Evolutionary conservation across 75 land plant genomes (phyloP).

Genomic region (Larix kaempferi): DNA sequence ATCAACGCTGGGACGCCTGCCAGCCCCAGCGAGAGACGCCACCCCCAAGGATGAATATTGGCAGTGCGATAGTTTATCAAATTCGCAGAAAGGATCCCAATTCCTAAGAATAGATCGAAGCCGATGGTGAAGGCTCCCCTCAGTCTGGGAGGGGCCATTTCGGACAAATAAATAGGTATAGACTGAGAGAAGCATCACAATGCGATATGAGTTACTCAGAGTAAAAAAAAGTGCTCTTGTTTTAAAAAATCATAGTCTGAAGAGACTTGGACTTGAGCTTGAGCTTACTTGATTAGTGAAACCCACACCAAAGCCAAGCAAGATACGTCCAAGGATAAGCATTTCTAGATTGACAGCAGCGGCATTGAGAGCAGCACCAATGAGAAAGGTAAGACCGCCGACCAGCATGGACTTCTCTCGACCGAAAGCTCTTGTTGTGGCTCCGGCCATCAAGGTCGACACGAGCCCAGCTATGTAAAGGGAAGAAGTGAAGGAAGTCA

Average conservation of each 20-base stretch:
- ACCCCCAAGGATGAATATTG: conserved; percentile 35
- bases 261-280: too few species aligned
- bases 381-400: conserved; percentile 19
- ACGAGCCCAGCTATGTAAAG: conserved; percentile 37
- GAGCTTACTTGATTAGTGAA: conserved; percentile 22
- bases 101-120: conserved; percentile 61
- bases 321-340: conserved; percentile 25
- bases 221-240: background rate
- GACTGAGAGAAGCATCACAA: background rate
- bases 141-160: conserved; percentile 71
- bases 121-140: conserved; percentile 76
- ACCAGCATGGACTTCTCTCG: conserved; percentile 30
- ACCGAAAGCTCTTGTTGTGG: conserved; percentile 19
- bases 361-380: conserved; percentile 18
- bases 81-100: conserved; percentile 69
- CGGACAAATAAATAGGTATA: conserved; percentile 67
- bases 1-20: conserved; percentile 2
- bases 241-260: background rate
- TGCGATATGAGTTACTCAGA: background rate
- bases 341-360: conserved; percentile 17
- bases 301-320: conserved; percentile 26
- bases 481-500: conserved; percentile 40
- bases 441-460: conserved; percentile 19
- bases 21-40: conserved; percentile 29
- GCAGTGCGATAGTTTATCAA: conserved; percentile 65